Conservation (phyloP, 1,284 basidiomycete genomes). For the Paramarasmius palmivorus region DNA sequence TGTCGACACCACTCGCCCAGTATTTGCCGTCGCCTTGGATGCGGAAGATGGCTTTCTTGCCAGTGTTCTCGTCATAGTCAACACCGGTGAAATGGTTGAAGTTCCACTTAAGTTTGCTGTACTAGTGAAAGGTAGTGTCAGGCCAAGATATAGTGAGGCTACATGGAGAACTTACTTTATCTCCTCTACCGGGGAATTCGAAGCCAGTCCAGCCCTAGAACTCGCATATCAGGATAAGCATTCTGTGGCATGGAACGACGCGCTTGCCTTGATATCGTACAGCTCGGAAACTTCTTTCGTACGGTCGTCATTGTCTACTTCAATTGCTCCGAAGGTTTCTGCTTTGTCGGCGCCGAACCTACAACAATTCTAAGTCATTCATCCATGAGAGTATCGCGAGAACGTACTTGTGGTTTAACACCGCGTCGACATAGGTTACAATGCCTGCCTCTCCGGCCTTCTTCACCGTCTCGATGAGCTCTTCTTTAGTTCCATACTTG, state of each 20-base stretch:
- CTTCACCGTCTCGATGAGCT: slow-evolving; percentile 44
- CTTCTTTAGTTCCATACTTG: slow-evolving; percentile 62
- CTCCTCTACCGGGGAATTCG: slow-evolving; percentile 51
- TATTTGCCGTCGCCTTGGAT: slow-evolving; percentile 55
- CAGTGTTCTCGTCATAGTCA: slow-evolving; percentile 44
- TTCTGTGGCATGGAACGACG: not conserved
- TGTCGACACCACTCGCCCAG: slow-evolving; percentile 42
- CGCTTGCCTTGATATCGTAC: slow-evolving; percentile 17
- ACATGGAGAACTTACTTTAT: slow-evolving; percentile 11
- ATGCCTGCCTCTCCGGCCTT: slow-evolving; percentile 33
- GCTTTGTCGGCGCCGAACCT: slow-evolving; percentile 49
- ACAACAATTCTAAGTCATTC: not conserved
- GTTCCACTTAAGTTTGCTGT: slow-evolving; percentile 48
- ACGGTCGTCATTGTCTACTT: slow-evolving; percentile 44
- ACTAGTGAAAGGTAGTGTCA: slow-evolving; percentile 12
- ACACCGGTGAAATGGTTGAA: slow-evolving; percentile 49
- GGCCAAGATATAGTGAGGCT: not conserved
- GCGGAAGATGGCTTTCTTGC: slow-evolving; percentile 44
- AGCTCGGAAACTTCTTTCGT: slow-evolving; percentile 21
- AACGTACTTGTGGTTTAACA: slow-evolving; percentile 26
- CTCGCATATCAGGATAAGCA: not conserved
- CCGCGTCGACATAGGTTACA: slow-evolving; percentile 31
- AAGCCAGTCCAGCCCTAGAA: slow-evolving; percentile 38
- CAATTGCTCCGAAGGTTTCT: slow-evolving; percentile 47
- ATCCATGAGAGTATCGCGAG: not conserved